Base-by-base conservation (phyloP, 495 filamentous ascomycete genomes). In the Chaetomium fimeti region DNA sequence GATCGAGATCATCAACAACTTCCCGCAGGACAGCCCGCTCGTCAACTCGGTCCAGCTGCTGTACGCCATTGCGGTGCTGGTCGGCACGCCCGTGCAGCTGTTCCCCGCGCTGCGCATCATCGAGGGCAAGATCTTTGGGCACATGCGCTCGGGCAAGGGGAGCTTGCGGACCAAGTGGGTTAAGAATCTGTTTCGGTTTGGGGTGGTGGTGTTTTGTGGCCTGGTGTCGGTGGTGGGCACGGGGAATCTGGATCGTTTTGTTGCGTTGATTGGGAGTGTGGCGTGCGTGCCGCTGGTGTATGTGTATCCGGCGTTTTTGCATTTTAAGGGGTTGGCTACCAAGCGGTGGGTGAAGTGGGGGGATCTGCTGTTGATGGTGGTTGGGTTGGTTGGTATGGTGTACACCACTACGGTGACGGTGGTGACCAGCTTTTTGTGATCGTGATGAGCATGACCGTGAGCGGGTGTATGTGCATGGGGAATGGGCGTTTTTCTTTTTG, bases 201-300 rank as follows among this genome's bases (percentile, higher is more conserved):
- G 45, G 0, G 56, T 87, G 11, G 81, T 86, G 12, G 57, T 79
- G 1, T 4, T 81, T 2, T 85, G 84, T 49, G 83, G 80, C 3
- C 68, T 75, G 12, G 77, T 88, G 32, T 76, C 84, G 3, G 77
- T 83, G 6, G 11, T 79, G 0, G 85, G 86, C 4, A 83, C 86
- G 0, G 82, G 78, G 6, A 84, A 88, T 69, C 71, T 89, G 48
- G 86, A 89, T 70, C 82, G 81, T 53, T 89, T 89, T 63, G 86
- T 89, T 0, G 83, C 85, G 0, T 70, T 89, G 28, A 88, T 87
- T 65, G 86, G 86, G 0, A 81, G 76, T 22, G 82, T 85, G 62
- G 86, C 86, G 4, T 89, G 86, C 57, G 82, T 98, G 62, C 94
- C 94, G 13, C 78, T 98, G 55, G 93, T 98, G 53, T 97, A 97